phyloP scores from a whole-genome alignment of 352 stramenopile genomes.

The Pythium biforme region DNA sequence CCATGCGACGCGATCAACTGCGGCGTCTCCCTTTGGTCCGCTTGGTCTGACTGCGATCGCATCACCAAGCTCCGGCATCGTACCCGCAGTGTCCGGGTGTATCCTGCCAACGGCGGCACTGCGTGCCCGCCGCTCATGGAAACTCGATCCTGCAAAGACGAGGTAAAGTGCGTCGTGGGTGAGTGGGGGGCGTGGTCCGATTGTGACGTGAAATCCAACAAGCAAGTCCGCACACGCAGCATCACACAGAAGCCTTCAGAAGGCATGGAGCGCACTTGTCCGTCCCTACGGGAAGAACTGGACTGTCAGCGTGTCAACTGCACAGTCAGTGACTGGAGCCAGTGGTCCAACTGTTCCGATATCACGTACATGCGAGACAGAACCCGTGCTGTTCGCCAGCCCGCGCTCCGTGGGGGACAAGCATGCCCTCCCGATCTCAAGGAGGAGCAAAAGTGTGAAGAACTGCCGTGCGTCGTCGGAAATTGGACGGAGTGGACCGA shows the following conservation, averaged over 20 bases:
- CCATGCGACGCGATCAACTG: slow-evolving; percentile 53
- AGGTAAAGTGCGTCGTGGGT: slow-evolving; percentile 50
- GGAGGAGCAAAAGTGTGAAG: slow-evolving; percentile 34
- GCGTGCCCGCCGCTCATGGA: slow-evolving; percentile 44
- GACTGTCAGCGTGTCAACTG: slow-evolving; percentile 53
- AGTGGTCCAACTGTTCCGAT: slow-evolving; percentile 44
- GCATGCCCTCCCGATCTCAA: slow-evolving; percentile 38
- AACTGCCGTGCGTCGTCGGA: slow-evolving; percentile 40
- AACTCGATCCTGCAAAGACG: slow-evolving; percentile 36
- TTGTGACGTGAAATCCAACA: slow-evolving; percentile 34
- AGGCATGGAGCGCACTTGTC: slow-evolving; percentile 32
- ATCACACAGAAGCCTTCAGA: slow-evolving; percentile 38
- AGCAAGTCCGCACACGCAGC: slow-evolving; percentile 40
- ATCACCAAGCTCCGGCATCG: slow-evolving; percentile 35
- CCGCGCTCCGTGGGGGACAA: slow-evolving; percentile 33
- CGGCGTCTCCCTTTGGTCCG: slow-evolving; percentile 44
- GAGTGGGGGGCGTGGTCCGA: slow-evolving; percentile 51
- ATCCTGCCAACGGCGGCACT: slow-evolving; percentile 33
- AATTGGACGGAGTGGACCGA: slow-evolving; percentile 50
- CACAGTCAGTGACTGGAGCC: slow-evolving; percentile 43
- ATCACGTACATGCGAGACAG: slow-evolving; percentile 42
- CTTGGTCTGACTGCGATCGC: slow-evolving; percentile 45
- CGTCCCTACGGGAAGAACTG: slow-evolving; percentile 37
- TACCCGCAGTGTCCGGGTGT: slow-evolving; percentile 39
- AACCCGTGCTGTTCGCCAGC: slow-evolving; percentile 38